Evolutionary conservation across 1,139 yeast genomes (phyloP).

Genomic region (Taphrina wiesneri): DNA sequence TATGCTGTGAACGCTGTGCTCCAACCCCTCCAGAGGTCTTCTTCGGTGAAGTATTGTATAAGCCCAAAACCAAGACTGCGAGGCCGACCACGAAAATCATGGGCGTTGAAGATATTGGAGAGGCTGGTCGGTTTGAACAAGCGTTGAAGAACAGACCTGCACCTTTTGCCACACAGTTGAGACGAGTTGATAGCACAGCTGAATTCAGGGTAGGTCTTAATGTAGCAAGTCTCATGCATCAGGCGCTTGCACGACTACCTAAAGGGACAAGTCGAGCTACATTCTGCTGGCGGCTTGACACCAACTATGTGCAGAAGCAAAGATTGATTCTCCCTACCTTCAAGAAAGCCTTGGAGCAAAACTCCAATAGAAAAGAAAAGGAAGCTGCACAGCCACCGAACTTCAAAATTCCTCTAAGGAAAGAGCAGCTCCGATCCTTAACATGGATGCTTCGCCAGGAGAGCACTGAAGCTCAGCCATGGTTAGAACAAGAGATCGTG

Average conservation of each 20-base stretch:
- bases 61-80: not conserved
- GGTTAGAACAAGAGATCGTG: slow-evolving; percentile 33
- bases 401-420: slow-evolving; percentile 27
- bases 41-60: slow-evolving; percentile 1
- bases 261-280: not conserved
- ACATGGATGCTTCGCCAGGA: slow-evolving; percentile 35
- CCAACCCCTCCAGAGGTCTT: slow-evolving; percentile 28
- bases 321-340: slow-evolving; percentile 3
- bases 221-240: slow-evolving; percentile 29
- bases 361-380: slow-evolving; percentile 27
- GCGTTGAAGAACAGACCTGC: slow-evolving; percentile 32
- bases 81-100: not conserved
- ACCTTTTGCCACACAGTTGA: slow-evolving; percentile 29
- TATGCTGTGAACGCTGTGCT: slow-evolving; percentile 28
- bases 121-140: slow-evolving; percentile 34
- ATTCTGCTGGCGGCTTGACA: slow-evolving; percentile 2
- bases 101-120: slow-evolving; percentile 29
- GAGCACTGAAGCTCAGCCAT: slow-evolving; percentile 5
- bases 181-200: slow-evolving; percentile 21
- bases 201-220: slow-evolving; percentile 31
- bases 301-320: slow-evolving; percentile 2
- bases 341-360: slow-evolving; percentile 15
- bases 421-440: slow-evolving; percentile 35
- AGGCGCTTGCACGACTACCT: slow-evolving; percentile 15
- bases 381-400: slow-evolving; percentile 32